phyloP scores from a whole-genome alignment of 805 yeast genomes.

The Candida succiphila region DNA sequence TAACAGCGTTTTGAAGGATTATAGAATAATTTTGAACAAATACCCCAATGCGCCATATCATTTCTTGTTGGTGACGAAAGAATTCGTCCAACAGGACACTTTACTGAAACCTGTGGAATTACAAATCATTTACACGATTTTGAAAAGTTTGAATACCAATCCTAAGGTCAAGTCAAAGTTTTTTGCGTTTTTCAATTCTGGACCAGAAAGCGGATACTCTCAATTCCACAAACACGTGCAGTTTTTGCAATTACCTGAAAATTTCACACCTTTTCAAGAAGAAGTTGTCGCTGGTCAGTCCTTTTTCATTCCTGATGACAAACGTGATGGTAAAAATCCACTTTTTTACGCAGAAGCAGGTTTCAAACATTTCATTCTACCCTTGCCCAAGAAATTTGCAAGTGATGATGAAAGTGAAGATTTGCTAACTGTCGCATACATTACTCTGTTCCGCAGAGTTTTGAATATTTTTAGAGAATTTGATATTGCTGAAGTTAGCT shows the following conservation, averaged over 20 bases:
- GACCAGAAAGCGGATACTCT: conserved; percentile 87
- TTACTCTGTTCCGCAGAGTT: conserved; percentile 61
- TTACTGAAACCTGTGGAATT: conserved; percentile 70
- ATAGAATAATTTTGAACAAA: conserved; percentile 71
- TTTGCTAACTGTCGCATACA: conserved; percentile 55
- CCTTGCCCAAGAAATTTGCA: conserved; percentile 31
- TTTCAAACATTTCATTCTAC: conserved; percentile 77
- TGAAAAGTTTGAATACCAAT: conserved; percentile 34
- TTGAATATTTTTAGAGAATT: conserved; percentile 55
- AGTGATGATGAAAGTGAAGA: conserved; percentile 40
- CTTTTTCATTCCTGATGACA: conserved; percentile 44
- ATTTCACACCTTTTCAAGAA: conserved; percentile 51
- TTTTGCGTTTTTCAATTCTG: conserved; percentile 84
- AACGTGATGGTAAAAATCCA: conserved; percentile 37
- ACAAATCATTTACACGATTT: conserved; percentile 41
- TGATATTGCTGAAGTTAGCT: conserved; percentile 41
- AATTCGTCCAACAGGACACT: conserved; percentile 60
- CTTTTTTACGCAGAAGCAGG: conserved; percentile 51
- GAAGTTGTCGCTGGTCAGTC: conserved; percentile 30
- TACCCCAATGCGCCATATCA: conserved; percentile 79
- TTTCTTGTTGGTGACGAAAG: conserved; percentile 66
- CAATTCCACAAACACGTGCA: conserved; percentile 91
- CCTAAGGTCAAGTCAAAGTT: conserved; percentile 29
- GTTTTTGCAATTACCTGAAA: conserved; percentile 60
- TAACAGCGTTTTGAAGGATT: conserved; percentile 38